A percentile compares a stretch with the other conserved stretches of the same genome.
Conservation (phyloP, 352 stramenopile species). For the Plasmopara halstedii region DNA sequence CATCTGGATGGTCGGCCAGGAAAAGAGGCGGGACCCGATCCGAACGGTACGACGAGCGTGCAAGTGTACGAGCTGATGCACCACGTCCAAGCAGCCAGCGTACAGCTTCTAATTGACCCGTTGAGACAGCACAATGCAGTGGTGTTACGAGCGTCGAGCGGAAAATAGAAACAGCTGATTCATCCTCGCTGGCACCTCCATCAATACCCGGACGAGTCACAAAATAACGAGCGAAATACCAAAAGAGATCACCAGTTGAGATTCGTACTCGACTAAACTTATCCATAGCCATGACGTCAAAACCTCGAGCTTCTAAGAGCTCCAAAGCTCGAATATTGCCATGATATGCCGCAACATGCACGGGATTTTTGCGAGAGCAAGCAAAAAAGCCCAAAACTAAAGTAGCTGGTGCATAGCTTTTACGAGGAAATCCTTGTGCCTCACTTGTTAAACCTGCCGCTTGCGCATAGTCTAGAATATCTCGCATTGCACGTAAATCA, state of each 20-base stretch:
- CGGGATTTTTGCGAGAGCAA: constrained; percentile 65
- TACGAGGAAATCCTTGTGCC: constrained; percentile 45
- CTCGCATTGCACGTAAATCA: constrained; percentile 54
- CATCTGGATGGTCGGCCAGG: constrained; percentile 52
- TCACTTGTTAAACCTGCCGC: constrained; percentile 29
- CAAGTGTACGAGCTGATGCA: constrained; percentile 38
- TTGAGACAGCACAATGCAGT: constrained; percentile 70
- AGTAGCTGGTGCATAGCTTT: constrained; percentile 36
- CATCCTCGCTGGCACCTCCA: constrained; percentile 33
- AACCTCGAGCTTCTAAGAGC: constrained; percentile 43
- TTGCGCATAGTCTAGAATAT: constrained; percentile 47
- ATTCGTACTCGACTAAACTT: constrained; percentile 77
- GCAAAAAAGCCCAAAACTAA: constrained; percentile 57
- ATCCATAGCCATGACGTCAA: constrained; percentile 57
- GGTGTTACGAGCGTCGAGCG: constrained; percentile 78
- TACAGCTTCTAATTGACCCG: constrained; percentile 57
- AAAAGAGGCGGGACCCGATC: constrained; percentile 76
- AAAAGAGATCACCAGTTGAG: constrained; percentile 74
- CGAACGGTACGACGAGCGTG: constrained; percentile 55
- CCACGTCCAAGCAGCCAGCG: constrained; percentile 62
- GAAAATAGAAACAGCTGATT: constrained; percentile 69
- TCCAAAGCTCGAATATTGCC: constrained; percentile 65
- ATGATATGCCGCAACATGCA: constrained; percentile 70
- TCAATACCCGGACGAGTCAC: constrained; percentile 36
- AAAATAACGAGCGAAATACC: constrained; percentile 71